These are phyloP conservation scores for Uronychia binucleata DNA, from an alignment of 73 alveolate genomes.

Conservation along the genomic window DNA sequence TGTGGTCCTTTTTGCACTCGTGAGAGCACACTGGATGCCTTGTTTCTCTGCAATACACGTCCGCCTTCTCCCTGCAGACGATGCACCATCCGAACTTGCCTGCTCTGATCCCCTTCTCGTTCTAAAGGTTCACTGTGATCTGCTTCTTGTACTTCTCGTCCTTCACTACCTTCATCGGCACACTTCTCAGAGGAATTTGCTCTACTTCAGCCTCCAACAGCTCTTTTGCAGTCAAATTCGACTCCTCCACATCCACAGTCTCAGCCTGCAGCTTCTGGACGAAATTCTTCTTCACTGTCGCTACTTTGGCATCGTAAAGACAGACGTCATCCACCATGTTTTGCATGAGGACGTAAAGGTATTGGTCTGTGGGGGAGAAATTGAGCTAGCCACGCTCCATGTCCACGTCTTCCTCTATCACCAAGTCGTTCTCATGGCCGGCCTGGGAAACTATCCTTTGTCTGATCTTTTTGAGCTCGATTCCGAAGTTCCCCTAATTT, in stretches of 20 bases:
- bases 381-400: slow-evolving; percentile 6
- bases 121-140: slow-evolving; percentile 64
- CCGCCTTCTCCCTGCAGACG: slow-evolving; percentile 92
- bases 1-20: slow-evolving; percentile 69
- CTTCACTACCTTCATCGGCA: slow-evolving; percentile 37
- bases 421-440: not conserved
- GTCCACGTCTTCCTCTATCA: not conserved
- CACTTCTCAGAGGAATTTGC: slow-evolving; percentile 38
- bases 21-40: slow-evolving; percentile 93
- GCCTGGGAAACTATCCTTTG: not conserved
- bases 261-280: not conserved
- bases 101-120: slow-evolving; percentile 80
- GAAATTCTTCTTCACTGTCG: not conserved
- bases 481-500: slow-evolving; percentile 33
- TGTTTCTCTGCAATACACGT: slow-evolving; percentile 84
- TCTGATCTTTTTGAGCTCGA: slow-evolving; percentile 18
- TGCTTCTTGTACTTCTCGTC: slow-evolving; percentile 54
- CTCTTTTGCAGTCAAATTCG: not conserved
- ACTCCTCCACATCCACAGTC: not conserved
- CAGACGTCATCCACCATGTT: slow-evolving; percentile 81
- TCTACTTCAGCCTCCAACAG: slow-evolving; percentile 30
- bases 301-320: slow-evolving; percentile 51
- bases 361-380: slow-evolving; percentile 59
- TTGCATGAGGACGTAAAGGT: slow-evolving; percentile 43
- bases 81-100: slow-evolving; percentile 98